A percentile compares a stretch with the other conserved stretches of the same genome.
Evolutionary conservation across 192 early-diverging fungal genomes (phyloP).

Genomic region (Spizellomyces punctatus): DNA sequence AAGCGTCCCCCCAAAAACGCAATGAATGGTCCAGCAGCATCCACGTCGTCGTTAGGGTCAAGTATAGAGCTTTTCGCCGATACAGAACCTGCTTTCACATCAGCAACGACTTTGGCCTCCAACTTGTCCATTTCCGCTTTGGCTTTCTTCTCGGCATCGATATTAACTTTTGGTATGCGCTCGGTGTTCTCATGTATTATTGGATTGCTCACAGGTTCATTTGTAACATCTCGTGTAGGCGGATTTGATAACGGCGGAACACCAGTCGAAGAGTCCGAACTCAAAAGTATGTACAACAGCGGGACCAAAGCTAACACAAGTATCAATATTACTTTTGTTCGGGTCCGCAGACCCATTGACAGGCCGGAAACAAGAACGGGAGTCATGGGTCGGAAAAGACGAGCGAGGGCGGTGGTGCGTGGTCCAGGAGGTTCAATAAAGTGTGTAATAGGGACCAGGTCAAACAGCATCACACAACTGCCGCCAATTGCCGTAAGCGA

Average conservation of each 20-base stretch:
- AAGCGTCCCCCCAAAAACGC: neutral
- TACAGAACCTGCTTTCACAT: neutral
- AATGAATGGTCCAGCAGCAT: no score
- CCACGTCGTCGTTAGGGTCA: no score
- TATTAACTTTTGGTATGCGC: neutral
- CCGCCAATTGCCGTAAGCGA: no score
- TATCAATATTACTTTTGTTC: no score
- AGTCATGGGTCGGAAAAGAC: no score
- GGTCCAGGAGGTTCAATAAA: conserved; percentile 21
- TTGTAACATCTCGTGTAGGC: neutral
- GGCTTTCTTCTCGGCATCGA: neutral
- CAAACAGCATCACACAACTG: no score
- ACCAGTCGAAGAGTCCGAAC: no score
- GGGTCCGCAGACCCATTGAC: no score
- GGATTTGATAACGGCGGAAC: neutral
- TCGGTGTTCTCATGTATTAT: neutral
- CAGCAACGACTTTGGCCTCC: neutral
- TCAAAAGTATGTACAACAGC: no score
- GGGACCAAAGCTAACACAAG: no score
- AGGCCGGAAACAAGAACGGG: no score
- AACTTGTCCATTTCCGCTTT: neutral
- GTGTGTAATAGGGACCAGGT: neutral
- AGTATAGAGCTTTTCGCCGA: no score
- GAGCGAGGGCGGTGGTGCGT: neutral
- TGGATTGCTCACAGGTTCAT: neutral